Base-by-base conservation (phyloP, 139 green algal genomes). In the Picochlorum sp. region DNA sequence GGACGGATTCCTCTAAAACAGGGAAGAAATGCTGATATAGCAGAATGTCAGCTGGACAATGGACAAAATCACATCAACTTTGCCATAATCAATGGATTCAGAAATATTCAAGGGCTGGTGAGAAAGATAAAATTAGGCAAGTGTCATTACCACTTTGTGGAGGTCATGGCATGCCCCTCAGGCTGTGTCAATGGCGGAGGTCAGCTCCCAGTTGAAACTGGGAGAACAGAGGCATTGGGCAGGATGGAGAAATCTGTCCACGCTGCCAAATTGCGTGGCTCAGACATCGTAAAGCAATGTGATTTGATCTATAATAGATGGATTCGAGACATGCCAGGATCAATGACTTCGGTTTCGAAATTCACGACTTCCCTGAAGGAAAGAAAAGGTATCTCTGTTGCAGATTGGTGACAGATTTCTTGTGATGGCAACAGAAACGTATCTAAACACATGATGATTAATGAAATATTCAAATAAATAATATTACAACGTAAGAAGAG, bases 141-240 rank as follows among this genome's bases (percentile, higher is more conserved):
- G 6, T 93, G 86, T 73, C 66, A 81, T 44, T 97, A 95, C 60
- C 71, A 97, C 44, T 98, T 91, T 57, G 84, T 98, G 4, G 93
- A 98, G 65, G 81, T 97, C 21, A 99, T 99, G 94, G 94, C 94
- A 4, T 99, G 94, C 74, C 94, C 94, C 9, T 72, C 68, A 3
- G 72, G 69, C 20, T 98, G 92, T 76, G 63, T 98, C 15, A 98
- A 98, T 56, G 92, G 92, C 1, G 92, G 91, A 4, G 92, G 92
- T 0, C 92, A 98, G 75, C 47, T 90, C 21, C 85, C 83, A 69
- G 66, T 85, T 24, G 8, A 54, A 0, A 63, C 41, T 2, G 82
- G 70, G 0, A 26, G 71, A 3, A 64, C 77, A 77, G 34, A 11
- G 2, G 34, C 34, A 41, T 41, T 41, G 34, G 34, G 34, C 34